Conservation (phyloP, 805 yeast species). For the Candida gorgasii region DNA sequence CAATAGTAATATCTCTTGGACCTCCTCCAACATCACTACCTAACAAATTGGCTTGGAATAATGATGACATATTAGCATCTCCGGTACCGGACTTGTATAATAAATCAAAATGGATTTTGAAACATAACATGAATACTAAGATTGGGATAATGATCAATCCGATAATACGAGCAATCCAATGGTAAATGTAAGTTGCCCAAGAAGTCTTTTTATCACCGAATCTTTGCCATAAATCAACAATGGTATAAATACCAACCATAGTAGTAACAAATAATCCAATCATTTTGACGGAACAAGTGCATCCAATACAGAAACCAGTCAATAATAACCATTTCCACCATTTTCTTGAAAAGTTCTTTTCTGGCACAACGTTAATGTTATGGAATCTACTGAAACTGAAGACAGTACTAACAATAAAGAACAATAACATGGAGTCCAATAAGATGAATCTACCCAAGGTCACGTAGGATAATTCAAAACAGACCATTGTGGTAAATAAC, state of each 20-base stretch:
- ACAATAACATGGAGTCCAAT: slow-evolving; percentile 72
- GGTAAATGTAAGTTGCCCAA: slow-evolving; percentile 51
- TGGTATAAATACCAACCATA: slow-evolving; percentile 85
- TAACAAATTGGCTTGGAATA: slow-evolving; percentile 75
- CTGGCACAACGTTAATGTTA: slow-evolving; percentile 48
- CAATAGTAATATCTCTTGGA: slow-evolving; percentile 66
- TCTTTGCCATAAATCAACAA: slow-evolving; percentile 82
- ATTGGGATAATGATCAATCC: slow-evolving; percentile 68
- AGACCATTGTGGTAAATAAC: slow-evolving; percentile 61
- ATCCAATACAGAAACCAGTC: slow-evolving; percentile 86
- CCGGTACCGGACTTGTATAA: slow-evolving; percentile 80
- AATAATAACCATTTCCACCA: slow-evolving; percentile 95
- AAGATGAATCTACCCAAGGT: slow-evolving; percentile 73
- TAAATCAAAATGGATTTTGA: slow-evolving; percentile 75
- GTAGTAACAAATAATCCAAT: slow-evolving; percentile 92
- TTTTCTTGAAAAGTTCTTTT: slow-evolving; percentile 55
- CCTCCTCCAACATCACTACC: slow-evolving; percentile 65
- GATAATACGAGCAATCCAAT: slow-evolving; percentile 67
- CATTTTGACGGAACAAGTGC: slow-evolving; percentile 92
- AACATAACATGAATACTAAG: slow-evolving; percentile 59
- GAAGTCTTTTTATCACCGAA: slow-evolving; percentile 67
- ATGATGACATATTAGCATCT: slow-evolving; percentile 73
- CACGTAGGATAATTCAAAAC: slow-evolving; percentile 67
- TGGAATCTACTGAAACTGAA: slow-evolving; percentile 73
- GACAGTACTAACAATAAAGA: slow-evolving; percentile 78